Evolutionary conservation across 176 grass and related monocot genomes (phyloP), one percentile per base, ranked within the genome.

Genomic region (Carex kokanica): DNA sequence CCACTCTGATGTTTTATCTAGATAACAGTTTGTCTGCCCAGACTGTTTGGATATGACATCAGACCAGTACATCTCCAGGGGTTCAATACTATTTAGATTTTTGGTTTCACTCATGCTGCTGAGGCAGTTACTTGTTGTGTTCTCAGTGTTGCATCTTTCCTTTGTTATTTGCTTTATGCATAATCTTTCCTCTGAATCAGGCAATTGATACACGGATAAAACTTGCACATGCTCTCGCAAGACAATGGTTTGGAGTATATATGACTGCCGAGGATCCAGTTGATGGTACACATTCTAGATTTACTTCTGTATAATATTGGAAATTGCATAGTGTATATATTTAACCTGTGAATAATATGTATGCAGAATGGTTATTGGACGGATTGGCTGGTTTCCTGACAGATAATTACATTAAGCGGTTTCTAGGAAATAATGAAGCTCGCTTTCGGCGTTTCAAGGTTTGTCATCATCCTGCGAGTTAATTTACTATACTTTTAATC

Each of bases 231-330:
- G 89, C 92, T 68, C 89, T 98, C 81, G 91, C 96, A 90, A 93
- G 80, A 74, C 96, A 98, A 86, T 98, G 96, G 96, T 98, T 98
- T 91, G 96, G 96, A 85, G 86, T 95, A 89, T 95, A 91, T 80
- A 88, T 94, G 83, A 95, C 89, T 80, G 96, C 96, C 16, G 91
- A 98, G 72, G 96, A 98, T 74, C 53, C 88, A 55, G 93, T 36
- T 88, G 96, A 98, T 62, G 92, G 96, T 98, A 87, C 27, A 72
- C 58, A 59, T 82, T 24, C 54, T 59, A 47, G 84, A 20, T 29
- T 59, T 89, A 74, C 73, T 57, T 78, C 81, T 84, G 80, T 83
- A 65, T 55, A 20, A 25, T 84, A 49, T 85, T 85, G 36, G 65
- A 64, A 78, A 81, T 60, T 81, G 25, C 12, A 71, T 18, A 52